phyloP scores from a whole-genome alignment of 2,329 filamentous ascomycete species.

The Calonectria pteridis region DNA sequence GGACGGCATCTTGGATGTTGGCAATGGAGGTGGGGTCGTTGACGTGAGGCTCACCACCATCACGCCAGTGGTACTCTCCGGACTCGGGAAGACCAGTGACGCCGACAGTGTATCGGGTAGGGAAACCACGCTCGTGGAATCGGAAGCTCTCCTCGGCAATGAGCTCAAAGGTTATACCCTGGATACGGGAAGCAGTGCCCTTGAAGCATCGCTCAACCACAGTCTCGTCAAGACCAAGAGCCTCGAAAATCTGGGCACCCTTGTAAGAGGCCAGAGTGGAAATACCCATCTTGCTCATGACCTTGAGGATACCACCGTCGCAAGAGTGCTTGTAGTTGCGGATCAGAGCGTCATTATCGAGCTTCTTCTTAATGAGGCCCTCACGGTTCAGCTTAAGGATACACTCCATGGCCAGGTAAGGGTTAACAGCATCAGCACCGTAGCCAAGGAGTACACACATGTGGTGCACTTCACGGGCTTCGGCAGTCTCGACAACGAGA shows the following conservation, averaged over 20 bases:
- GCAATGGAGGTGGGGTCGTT: conserved; percentile 96
- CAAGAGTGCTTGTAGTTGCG: conserved; percentile 97
- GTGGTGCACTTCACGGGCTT: conserved; percentile 97
- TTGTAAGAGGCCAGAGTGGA: conserved; percentile 97
- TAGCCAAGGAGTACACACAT: conserved; percentile 99
- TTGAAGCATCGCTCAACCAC: conserved; percentile 96
- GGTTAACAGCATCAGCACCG: conserved; percentile 93
- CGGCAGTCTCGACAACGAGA: conserved; percentile 89
- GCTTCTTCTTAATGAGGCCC: conserved; percentile 90
- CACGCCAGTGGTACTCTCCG: conserved; percentile 98
- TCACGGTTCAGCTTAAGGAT: conserved; percentile 97
- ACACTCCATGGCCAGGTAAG: conserved; percentile 95
- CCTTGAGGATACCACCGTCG: conserved; percentile 95
- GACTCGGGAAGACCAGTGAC: conserved; percentile 89
- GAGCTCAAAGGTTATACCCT: conserved; percentile 91
- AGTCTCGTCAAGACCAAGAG: conserved; percentile 89
- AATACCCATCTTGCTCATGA: conserved; percentile 99
- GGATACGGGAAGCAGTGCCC: conserved; percentile 93
- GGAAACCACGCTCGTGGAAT: conserved; percentile 94
- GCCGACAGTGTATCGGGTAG: conserved; percentile 80
- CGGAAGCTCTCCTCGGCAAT: conserved; percentile 96
- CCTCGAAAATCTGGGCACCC: conserved; percentile 97
- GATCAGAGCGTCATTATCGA: conserved; percentile 84
- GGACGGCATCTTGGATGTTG: conserved; percentile 96
- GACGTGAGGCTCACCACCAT: conserved; percentile 93